Conservation (phyloP, 257 asterid genomes). For the Salvia splendens region DNA sequence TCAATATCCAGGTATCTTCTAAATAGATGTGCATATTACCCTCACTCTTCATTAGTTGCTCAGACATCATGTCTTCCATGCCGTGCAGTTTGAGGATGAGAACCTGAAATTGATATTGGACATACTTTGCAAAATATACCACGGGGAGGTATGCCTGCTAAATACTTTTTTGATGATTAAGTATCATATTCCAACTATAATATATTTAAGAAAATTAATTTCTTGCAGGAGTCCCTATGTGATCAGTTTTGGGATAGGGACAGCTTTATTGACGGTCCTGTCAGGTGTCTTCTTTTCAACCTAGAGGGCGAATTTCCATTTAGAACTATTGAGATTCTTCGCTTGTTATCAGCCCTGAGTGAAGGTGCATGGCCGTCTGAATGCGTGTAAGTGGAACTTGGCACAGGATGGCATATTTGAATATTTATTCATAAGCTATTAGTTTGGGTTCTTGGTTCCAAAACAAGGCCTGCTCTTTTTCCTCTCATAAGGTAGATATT, state of each 20-base stretch:
- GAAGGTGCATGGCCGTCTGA: constrained; percentile 96
- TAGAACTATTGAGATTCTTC: constrained; percentile 63
- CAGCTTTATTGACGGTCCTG: constrained; percentile 90
- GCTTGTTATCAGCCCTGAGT: constrained; percentile 74
- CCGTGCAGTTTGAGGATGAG: constrained; percentile 70
- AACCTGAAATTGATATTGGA: constrained; percentile 75
- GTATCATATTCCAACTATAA: constrained; percentile 19
- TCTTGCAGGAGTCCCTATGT: constrained; percentile 86
- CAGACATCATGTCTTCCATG: constrained; percentile 28
- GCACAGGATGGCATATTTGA: not conserved
- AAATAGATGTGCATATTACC: constrained; percentile 21
- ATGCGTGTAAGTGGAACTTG: constrained; percentile 79
- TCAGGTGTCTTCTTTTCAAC: constrained; percentile 83
- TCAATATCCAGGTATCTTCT: constrained; percentile 75
- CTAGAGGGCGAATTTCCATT: constrained; percentile 91
- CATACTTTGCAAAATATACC: constrained; percentile 76
- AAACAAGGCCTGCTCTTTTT: not conserved
- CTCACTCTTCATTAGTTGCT: constrained; percentile 25
- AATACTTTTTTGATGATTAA: constrained; percentile 22
- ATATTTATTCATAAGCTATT: constrained; percentile 5
- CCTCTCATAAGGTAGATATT: not conserved
- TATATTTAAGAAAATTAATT: constrained; percentile 34
- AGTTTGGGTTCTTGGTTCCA: not conserved
- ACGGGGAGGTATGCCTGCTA: constrained; percentile 78
- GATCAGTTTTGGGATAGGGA: constrained; percentile 92